phyloP scores from a whole-genome alignment of 345 rosid genomes.

The Rhodamnia argentea region DNA sequence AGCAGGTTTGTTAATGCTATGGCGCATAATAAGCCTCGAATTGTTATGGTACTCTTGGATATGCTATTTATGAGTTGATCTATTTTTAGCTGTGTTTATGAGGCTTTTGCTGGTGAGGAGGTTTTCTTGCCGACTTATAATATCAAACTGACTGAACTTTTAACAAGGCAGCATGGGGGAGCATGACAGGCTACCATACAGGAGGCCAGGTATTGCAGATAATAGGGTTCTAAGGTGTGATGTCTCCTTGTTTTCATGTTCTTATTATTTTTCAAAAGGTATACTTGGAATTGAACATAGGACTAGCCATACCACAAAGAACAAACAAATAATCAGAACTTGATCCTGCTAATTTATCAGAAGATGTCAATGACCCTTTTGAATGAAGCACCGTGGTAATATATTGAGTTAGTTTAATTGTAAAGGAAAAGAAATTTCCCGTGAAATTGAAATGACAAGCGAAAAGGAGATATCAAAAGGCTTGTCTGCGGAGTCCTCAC shows the following conservation, averaged over 20 bases:
- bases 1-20: neutral
- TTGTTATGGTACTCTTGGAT: neutral
- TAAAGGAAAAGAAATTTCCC: neutral
- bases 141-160: neutral
- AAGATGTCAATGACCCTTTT: neutral
- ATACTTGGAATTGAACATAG: neutral
- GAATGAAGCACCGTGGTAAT: neutral
- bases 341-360: neutral
- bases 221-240: slow-evolving; percentile 76
- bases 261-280: neutral
- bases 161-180: slow-evolving; percentile 57
- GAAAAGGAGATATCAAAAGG: neutral
- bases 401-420: neutral
- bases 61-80: neutral
- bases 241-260: neutral
- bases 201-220: slow-evolving; percentile 98
- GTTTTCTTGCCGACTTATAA: neutral
- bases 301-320: neutral
- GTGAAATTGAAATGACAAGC: neutral
- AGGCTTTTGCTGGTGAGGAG: neutral
- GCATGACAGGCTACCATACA: slow-evolving; percentile 96
- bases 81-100: neutral
- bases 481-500: neutral
- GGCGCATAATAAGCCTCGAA: neutral
- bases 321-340: neutral